These are phyloP conservation scores for Erythrophleum fordii DNA, from an alignment of 306 rosid genomes.

Conservation along the genomic window DNA sequence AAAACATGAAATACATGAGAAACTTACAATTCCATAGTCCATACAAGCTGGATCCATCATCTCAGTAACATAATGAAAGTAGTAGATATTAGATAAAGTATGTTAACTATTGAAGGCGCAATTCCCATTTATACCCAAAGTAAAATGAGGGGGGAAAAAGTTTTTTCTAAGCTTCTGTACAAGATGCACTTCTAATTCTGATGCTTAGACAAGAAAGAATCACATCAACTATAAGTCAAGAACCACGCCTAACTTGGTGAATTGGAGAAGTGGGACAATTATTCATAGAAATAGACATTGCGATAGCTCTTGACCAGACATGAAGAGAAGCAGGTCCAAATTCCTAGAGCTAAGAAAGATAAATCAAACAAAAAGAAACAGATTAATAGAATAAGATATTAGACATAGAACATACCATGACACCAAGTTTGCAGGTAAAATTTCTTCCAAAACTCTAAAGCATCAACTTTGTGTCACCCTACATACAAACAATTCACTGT, in stretches of 20 bases:
- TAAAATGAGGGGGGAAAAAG: background rate
- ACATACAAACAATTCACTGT: constrained; percentile 25
- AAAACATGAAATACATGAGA: background rate
- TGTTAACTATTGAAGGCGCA: background rate
- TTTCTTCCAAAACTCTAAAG: constrained; percentile 30
- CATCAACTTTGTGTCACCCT: constrained; percentile 34
- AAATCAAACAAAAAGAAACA: constrained; percentile 13
- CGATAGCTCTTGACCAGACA: constrained; percentile 6
- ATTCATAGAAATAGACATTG: background rate
- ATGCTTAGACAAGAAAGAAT: constrained; percentile 4
- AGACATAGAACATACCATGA: constrained; percentile 45
- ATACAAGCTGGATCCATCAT: background rate
- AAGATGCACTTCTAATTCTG: background rate
- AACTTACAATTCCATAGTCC: background rate
- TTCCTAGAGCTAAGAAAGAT: background rate
- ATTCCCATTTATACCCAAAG: background rate
- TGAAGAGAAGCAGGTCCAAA: background rate
- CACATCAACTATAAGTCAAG: background rate
- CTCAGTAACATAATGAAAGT: background rate
- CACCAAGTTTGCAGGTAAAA: background rate
- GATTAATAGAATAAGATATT: background rate
- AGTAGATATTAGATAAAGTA: background rate
- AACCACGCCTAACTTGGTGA: background rate
- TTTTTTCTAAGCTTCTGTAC: background rate
- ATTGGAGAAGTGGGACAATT: background rate